These are phyloP conservation scores for Cichorium intybus DNA, from an alignment of 140 eudicot species.

Conservation along the genomic window DNA sequence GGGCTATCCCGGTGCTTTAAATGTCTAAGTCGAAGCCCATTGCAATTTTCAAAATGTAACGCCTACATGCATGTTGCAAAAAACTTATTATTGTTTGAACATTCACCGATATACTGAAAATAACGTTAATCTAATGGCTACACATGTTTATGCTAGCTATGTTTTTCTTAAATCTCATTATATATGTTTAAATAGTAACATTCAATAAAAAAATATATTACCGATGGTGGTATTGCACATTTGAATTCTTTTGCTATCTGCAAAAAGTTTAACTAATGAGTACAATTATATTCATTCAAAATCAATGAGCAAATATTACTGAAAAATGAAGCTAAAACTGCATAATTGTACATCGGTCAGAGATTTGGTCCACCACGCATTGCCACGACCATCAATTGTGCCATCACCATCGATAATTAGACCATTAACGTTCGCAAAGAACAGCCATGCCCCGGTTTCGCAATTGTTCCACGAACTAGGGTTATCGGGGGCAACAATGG, in stretches of 20 bases:
- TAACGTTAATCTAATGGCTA: not conserved
- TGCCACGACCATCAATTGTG: conserved; percentile 35
- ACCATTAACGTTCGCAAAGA: conserved; percentile 9
- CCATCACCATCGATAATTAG: conserved; percentile 30
- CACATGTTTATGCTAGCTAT: not conserved
- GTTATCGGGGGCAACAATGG: conserved; percentile 22
- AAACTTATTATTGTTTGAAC: not conserved
- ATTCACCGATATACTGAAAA: not conserved
- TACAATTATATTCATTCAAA: not conserved
- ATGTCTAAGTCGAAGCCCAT: conserved; percentile 15
- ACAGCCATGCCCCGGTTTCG: conserved; percentile 21
- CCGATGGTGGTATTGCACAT: conserved; percentile 31
- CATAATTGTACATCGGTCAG: not conserved
- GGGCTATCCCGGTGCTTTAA: conserved; percentile 35
- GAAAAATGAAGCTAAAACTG: not conserved
- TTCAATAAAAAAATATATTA: conserved; percentile 1
- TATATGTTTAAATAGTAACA: not conserved
- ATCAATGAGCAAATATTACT: not conserved
- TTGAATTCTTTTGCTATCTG: not conserved
- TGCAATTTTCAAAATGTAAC: conserved; percentile 30
- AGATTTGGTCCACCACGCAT: conserved; percentile 33
- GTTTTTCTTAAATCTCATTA: not conserved
- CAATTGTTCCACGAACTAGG: conserved; percentile 26
- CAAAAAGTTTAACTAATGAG: not conserved
- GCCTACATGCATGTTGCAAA: conserved; percentile 18